phyloP scores from a whole-genome alignment of 2,329 filamentous ascomycete species.

The Paraconiothyrium sp. region DNA sequence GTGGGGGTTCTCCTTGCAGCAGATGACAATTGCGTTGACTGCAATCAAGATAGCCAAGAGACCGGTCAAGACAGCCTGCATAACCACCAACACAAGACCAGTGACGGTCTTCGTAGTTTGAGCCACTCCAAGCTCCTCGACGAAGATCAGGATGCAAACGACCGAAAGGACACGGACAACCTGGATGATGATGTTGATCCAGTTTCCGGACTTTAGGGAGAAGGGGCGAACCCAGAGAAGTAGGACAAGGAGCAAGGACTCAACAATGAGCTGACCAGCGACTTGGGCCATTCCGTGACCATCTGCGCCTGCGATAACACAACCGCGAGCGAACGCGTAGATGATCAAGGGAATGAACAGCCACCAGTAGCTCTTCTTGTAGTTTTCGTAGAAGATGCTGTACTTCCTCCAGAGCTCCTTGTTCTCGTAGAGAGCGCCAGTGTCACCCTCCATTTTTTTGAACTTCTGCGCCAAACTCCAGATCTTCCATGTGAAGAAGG shows the following conservation, averaged over 20 bases:
- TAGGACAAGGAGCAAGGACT: constrained; percentile 79
- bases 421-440: constrained; percentile 80
- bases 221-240: constrained; percentile 88
- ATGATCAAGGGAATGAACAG: constrained; percentile 88
- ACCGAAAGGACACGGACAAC: constrained; percentile 89
- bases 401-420: constrained; percentile 95
- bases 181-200: constrained; percentile 94
- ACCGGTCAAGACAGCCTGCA: constrained; percentile 86
- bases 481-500: constrained; percentile 86
- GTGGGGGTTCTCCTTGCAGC: constrained; percentile 89
- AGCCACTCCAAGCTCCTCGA: constrained; percentile 87
- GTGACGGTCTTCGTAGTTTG: constrained; percentile 95
- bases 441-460: constrained; percentile 78
- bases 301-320: constrained; percentile 83
- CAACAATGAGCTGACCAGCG: constrained; percentile 80
- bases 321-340: constrained; percentile 91
- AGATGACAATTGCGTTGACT: constrained; percentile 86
- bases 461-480: constrained; percentile 77
- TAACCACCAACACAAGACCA: constrained; percentile 90
- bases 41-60: constrained; percentile 85
- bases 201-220: constrained; percentile 84
- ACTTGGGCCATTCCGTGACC: constrained; percentile 86
- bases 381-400: constrained; percentile 95
- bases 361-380: constrained; percentile 97
- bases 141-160: constrained; percentile 88